Base-by-base conservation (phyloP, 805 yeast genomes). In the Yarrowia sp. region DNA sequence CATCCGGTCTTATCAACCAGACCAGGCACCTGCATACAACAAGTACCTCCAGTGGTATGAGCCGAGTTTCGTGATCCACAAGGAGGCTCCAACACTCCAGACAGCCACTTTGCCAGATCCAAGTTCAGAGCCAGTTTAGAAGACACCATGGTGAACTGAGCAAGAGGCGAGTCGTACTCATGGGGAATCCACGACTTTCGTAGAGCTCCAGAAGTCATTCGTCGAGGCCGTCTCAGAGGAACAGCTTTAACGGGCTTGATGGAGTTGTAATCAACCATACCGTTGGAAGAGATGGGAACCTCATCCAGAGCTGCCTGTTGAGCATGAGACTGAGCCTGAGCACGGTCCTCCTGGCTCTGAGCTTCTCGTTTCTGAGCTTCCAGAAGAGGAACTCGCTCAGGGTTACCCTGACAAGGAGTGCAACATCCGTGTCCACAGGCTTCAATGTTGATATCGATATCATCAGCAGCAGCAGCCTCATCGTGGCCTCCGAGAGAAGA, bases 1-100 rank as follows among this genome's bases (percentile, higher is more conserved):
- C 88, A 72, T 8, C 77, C 76, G 0, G 68, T 58, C 42, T 70
- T 66, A 44, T 70, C 73, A 18, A 69, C 73, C 1, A 69, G 69
- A 32, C 65, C 65, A 22, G 65, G 65, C 8, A 47, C 57, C 45
- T 61, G 57, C 65, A 61, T 61, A 47, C 65, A 61, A 58, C 65
- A 61, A 13, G 65, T 45, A 7, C 55, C 65, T 31, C 65, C 65
- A 11, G 65, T 45, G 10, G 65, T 48, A 14, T 47, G 57, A 4
- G 35, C 28, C 10, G 51, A 32, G 41, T 33, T 43, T 33, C 64
- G 41, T 22, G 64, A 32, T 33, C 65, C 65, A 48, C 65, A 61
- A 14, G 65, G 65, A 38, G 57, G 65, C 38, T 61, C 65, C 65
- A 61, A 31, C 35, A 48, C 65, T 39, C 57, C 65, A 10, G 65